phyloP scores from a whole-genome alignment of 2,329 filamentous ascomycete genomes.

The Pseudophaeomoniella oleicola region DNA sequence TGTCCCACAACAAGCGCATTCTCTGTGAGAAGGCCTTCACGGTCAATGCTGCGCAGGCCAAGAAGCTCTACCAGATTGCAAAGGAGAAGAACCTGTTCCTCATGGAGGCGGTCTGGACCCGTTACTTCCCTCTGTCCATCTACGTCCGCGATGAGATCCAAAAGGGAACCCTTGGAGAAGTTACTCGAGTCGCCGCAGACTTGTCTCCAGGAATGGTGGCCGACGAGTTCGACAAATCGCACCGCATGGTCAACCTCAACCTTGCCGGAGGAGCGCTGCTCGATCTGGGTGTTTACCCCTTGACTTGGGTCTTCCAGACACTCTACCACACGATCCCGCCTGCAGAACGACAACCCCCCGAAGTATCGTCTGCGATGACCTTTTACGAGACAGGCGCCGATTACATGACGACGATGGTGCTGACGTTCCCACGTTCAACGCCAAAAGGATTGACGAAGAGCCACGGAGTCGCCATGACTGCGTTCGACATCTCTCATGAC shows the following conservation, averaged over 20 bases:
- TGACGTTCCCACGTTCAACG: slow-evolving; percentile 53
- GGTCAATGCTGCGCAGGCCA: slow-evolving; percentile 63
- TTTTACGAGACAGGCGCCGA: slow-evolving; percentile 64
- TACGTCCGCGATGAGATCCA: slow-evolving; percentile 41
- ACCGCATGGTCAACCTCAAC: slow-evolving; percentile 56
- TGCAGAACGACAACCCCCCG: slow-evolving; percentile 49
- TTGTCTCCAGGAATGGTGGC: slow-evolving; percentile 13
- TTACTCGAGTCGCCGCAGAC: slow-evolving; percentile 43
- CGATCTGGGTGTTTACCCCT: slow-evolving; percentile 73
- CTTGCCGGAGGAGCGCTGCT: slow-evolving; percentile 71
- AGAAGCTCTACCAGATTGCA: slow-evolving; percentile 57
- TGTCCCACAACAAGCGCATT: slow-evolving; percentile 74
- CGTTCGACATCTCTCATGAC: slow-evolving; percentile 47
- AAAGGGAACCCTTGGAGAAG: slow-evolving; percentile 37
- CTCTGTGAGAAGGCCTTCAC: slow-evolving; percentile 87
- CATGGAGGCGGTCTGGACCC: slow-evolving; percentile 83
- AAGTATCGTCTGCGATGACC: slow-evolving; percentile 53
- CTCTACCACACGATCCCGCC: slow-evolving; percentile 65
- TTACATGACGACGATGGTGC: slow-evolving; percentile 62
- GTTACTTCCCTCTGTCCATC: slow-evolving; percentile 73
- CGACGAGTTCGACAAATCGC: slow-evolving; percentile 4
- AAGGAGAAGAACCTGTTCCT: slow-evolving; percentile 59
- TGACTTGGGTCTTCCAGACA: slow-evolving; percentile 85
- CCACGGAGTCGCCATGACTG: slow-evolving; percentile 59
- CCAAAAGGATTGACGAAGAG: slow-evolving; percentile 33